A percentile compares a stretch with the other conserved stretches of the same genome.
Conservation (phyloP, 2,329 filamentous ascomycete genomes). For the Penicillium sp. region DNA sequence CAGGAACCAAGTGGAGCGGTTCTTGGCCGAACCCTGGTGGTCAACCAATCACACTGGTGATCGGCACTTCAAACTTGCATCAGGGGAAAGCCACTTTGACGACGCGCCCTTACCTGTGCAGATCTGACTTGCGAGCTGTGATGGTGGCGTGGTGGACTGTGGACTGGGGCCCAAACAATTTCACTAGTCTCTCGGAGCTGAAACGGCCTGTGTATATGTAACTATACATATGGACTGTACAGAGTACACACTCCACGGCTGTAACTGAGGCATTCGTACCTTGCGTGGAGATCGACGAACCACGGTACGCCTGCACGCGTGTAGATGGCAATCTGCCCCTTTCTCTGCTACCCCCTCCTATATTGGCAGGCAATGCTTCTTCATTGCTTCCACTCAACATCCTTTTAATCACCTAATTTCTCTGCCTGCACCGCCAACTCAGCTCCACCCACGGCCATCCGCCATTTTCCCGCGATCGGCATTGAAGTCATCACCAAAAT, state of each 20-base stretch:
- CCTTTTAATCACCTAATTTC: not conserved
- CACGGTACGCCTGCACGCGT: constrained; percentile 8
- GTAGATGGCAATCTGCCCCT: constrained; percentile 18
- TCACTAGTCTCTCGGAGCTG: not conserved
- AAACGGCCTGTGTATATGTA: too few species aligned
- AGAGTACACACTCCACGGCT: too few species aligned
- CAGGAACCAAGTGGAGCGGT: not conserved
- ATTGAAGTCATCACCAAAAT: constrained; percentile 17
- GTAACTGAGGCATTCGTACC: constrained; percentile 8
- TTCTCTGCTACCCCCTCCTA: not conserved
- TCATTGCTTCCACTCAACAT: too few species aligned
- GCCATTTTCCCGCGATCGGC: constrained; percentile 21
- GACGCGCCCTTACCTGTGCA: constrained; percentile 1
- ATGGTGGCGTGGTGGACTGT: not conserved
- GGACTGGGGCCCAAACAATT: not conserved
- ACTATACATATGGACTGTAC: too few species aligned
- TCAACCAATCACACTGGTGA: not conserved
- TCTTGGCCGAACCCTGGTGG: not conserved
- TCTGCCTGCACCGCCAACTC: not conserved
- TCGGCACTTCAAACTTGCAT: constrained; percentile 4
- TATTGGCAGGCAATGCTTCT: too few species aligned
- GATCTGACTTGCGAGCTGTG: not conserved
- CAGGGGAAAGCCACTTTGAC: constrained; percentile 1
- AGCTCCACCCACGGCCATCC: constrained; percentile 15
- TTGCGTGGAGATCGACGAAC: constrained; percentile 22